Evolutionary conservation across 495 filamentous ascomycete species (phyloP), one percentile per base, ranked within the genome.

Genomic region (Aspergillus sparsus): DNA sequence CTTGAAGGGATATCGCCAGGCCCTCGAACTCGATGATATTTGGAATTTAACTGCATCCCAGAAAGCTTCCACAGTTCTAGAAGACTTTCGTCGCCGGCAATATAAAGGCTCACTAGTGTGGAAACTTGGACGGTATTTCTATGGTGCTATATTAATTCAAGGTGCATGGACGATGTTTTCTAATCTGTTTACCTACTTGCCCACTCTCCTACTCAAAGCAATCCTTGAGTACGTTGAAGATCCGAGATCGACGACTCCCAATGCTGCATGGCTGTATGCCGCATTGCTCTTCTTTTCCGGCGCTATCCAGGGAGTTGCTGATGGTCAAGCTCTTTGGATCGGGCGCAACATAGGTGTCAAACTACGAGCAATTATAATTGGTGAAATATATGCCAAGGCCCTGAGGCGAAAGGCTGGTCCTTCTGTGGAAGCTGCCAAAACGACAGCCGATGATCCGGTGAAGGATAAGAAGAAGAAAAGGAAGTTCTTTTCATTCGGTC

Each of bases 301-400:
- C 53, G 80, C 87, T 46, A 72, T 90, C 37, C 86, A 92, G 55
- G 92, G 93, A 6, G 76, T 94, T 18, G 86, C 85, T 27, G 90
- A 90, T 71, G 88, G 86, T 13, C 92, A 96, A 71, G 90, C 92
- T n/a, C 83, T 99, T 0, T 98, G 87, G 84, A 87, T 96, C 54
- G 95, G 95, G 15, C 88, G 95, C 46, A 95, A 90, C 71, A 90
- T 98, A 55, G 96, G 93, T 72, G 91, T 99, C 63, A 87, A 89
- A 54, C 79, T 98, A 37, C 89, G 93, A 39, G 92, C 95, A 27
- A 92, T 99, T 65, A 91, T 99, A 44, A 90, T 99, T 66, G 95
- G 95, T 49, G 95, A 99, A 69, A 92, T 99, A 41, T 99, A 98
- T 70, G 89, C 93, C 39, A 99, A 99, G 74, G 91, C 95, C 5